Conservation (phyloP, 768 basidiomycete species). For the Pleurotus citrinopileatus region DNA sequence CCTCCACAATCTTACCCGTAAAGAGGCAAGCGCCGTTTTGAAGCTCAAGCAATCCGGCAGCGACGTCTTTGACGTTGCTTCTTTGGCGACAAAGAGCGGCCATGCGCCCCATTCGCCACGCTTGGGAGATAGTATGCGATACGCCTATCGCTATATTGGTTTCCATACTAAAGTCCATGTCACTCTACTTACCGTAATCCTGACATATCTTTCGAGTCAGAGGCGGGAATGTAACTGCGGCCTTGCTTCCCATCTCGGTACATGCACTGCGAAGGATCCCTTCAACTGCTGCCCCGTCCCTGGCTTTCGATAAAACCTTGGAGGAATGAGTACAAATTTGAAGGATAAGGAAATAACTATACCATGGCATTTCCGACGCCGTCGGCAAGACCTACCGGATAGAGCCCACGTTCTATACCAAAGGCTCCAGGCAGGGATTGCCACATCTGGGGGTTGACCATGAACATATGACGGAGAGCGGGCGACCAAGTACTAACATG, state of each 20-base stretch:
- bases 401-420: conserved; percentile 4
- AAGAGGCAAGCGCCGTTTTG: conserved; percentile 40
- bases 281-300: conserved; percentile 41
- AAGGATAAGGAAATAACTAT: not conserved
- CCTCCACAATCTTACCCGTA: conserved; percentile 51
- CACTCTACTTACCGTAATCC: not conserved
- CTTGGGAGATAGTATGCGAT: conserved; percentile 52
- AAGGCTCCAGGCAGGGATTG: conserved; percentile 16
- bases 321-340: not conserved
- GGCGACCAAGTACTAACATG: conserved; percentile 14
- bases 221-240: conserved; percentile 42
- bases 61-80: conserved; percentile 25
- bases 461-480: conserved; percentile 38
- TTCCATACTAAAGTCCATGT: not conserved
- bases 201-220: conserved; percentile 15
- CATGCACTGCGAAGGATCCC: conserved; percentile 43
- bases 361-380: conserved; percentile 29
- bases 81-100: conserved; percentile 47
- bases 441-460: not conserved
- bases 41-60: conserved; percentile 25
- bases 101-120: conserved; percentile 63
- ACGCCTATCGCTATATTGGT: conserved; percentile 37
- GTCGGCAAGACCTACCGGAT: conserved; percentile 27
- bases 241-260: conserved; percentile 51
- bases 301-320: conserved; percentile 41